Evolutionary conservation across 2,329 filamentous ascomycete species (phyloP), one percentile per base, ranked within the genome.

Genomic region (Phialocephala sp.): DNA sequence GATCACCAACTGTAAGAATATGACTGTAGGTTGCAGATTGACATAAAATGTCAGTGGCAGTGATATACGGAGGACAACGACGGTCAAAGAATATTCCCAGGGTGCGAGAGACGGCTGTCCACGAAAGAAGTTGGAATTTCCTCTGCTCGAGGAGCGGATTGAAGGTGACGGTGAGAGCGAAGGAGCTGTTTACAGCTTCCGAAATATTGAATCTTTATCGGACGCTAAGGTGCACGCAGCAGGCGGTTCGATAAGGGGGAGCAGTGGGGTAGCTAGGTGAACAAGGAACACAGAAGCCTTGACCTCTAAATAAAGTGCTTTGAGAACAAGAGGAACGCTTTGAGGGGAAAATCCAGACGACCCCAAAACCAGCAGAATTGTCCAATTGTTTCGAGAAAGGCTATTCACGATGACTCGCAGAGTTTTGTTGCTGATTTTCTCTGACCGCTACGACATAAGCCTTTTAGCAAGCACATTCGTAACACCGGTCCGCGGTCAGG

Each of bases 371-470:
- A 18, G 43, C 36, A 52, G 56, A 61, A 65, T 32, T 57, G n/a
- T 35, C 59, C 63, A 62, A 62, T 58, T 11, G 37, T n/a, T 54
- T 18, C 24, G 24, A 37, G n/a, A 11, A 43, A 37, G 27, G 2
- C 20, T n/a, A 24, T 57, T 56, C 64, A 59, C 60, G 52, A 62
- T 55, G 4, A 12, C 54, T 27, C 22, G 47, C 36, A 60, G 55
- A 62, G 60, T 55, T 61, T 62, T 67, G 65, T 57, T 60, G 36
- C 43, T 55, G 39, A 64, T 56, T 54, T 60, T 59, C 55, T 66
- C 62, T 62, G 65, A 67, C 62, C 65, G 62, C 65, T 60, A 37
- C 59, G 20, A 37, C 50, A 32, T 54, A 59, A 61, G 59, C 43
- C 59, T 60, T 63, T 61, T 61, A 45, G 60, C 41, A 45, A 39